Conservation (phyloP, 169 alveolate genomes). For the Cyclospora cayetanensis region DNA sequence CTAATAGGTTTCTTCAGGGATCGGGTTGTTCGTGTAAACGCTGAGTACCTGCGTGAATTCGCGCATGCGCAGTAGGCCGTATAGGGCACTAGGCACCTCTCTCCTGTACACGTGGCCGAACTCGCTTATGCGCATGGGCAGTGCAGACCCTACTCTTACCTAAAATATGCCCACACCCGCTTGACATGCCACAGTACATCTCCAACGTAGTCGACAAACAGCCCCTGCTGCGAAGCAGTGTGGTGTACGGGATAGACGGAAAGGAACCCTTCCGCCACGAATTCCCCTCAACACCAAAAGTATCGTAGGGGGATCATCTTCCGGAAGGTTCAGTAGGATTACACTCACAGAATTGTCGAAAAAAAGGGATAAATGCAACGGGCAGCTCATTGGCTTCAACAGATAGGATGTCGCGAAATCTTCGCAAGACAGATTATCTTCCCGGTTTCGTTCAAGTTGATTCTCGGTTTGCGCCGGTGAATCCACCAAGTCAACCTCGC, state of each 20-base stretch:
- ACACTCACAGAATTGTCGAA: conserved; percentile 21
- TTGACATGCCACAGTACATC: too few relatives aligned
- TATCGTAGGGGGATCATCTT: too few relatives aligned
- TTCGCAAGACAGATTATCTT: background rate
- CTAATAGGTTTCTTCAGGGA: too few relatives aligned
- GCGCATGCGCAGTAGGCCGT: conserved; percentile 93
- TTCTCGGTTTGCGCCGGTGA: background rate
- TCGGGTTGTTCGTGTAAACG: too few relatives aligned
- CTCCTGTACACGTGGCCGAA: conserved; percentile 99
- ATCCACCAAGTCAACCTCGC: background rate
- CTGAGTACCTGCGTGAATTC: conserved; percentile 72
- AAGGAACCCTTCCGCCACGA: too few relatives aligned
- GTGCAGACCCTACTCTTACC: background rate
- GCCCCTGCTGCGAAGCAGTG: too few relatives aligned
- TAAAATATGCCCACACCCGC: background rate
- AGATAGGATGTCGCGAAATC: background rate
- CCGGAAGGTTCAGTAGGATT: too few relatives aligned
- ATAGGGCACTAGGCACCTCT: conserved; percentile 98
- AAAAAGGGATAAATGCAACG: conserved; percentile 46
- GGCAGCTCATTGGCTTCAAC: conserved; percentile 73
- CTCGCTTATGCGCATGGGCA: conserved; percentile 98
- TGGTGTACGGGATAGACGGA: too few relatives aligned
- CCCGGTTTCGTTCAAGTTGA: background rate
- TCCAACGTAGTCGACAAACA: too few relatives aligned
- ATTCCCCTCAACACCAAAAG: too few relatives aligned